A percentile compares a stretch with the other conserved stretches of the same genome.
phyloP scores from a whole-genome alignment of 768 basidiomycete species.

The Serendipita indica region DNA sequence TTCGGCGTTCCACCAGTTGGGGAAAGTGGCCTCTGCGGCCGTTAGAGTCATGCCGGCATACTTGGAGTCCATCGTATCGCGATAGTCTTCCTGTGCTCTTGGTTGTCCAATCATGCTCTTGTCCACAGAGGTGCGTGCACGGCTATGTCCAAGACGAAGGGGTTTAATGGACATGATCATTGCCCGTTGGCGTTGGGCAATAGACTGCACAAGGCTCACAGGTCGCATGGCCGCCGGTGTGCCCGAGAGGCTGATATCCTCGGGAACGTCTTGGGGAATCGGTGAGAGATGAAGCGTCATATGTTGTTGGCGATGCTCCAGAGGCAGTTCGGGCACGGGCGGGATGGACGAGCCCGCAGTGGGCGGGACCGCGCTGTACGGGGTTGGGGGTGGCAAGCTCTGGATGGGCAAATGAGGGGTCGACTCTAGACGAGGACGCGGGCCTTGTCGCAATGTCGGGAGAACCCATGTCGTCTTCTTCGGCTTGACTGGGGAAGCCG shows the following conservation, averaged over 20 bases:
- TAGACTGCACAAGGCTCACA: background rate
- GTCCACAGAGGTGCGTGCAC: background rate
- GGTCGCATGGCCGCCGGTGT: background rate
- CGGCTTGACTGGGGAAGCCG: background rate
- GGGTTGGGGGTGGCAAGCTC: background rate
- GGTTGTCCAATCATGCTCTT: constrained; percentile 1
- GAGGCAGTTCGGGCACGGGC: background rate
- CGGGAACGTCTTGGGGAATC: background rate
- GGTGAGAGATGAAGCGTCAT: background rate
- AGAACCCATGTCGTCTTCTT: background rate
- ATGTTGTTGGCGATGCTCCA: background rate
- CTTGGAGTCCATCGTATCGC: background rate
- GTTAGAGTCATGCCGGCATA: constrained; percentile 1
- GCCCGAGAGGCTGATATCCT: constrained; percentile 3
- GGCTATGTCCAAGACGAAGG: background rate
- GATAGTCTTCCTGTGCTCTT: background rate
- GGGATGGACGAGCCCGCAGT: background rate
- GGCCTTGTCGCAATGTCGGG: background rate
- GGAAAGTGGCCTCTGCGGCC: constrained; percentile 1
- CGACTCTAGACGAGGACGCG: background rate
- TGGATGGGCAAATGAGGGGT: background rate
- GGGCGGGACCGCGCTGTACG: background rate
- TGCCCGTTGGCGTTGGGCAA: background rate
- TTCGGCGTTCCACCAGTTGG: background rate
- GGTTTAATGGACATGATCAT: constrained; percentile 6